Evolutionary conservation across 2,329 filamentous ascomycete species (phyloP).

Genomic region (Fusarium graminum): DNA sequence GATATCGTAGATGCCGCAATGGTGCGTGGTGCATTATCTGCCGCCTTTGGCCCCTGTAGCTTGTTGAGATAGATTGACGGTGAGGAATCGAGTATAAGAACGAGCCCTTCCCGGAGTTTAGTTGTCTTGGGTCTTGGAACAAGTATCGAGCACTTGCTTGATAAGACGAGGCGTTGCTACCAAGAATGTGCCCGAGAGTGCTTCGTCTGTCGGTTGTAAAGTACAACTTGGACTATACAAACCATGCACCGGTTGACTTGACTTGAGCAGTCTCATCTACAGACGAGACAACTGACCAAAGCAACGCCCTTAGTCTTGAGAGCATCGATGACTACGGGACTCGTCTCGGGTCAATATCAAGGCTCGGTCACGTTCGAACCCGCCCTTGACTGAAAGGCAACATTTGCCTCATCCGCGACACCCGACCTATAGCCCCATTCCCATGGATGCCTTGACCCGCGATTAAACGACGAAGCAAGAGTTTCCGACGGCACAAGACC

Average conservation of each 20-base stretch:
- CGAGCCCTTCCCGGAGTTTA: slow-evolving; percentile 15
- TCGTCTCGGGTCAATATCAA: not conserved
- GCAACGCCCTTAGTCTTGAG: not conserved
- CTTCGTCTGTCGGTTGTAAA: not conserved
- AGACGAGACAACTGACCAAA: not conserved
- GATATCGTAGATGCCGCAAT: slow-evolving; percentile 14
- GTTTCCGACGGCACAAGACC: not conserved
- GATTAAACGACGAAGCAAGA: slow-evolving; percentile 34
- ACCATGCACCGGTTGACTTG: slow-evolving; percentile 2
- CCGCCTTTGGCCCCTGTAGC: slow-evolving; percentile 13
- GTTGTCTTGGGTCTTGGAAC: not conserved
- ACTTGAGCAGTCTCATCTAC: not conserved
- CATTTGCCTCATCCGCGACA: slow-evolving; percentile 38
- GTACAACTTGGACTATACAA: not conserved
- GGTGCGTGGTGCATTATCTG: slow-evolving; percentile 31
- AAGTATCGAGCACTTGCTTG: slow-evolving; percentile 5
- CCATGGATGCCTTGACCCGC: slow-evolving; percentile 21
- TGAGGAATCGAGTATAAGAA: slow-evolving; percentile 39
- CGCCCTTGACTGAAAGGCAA: not conserved
- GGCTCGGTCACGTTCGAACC: not conserved
- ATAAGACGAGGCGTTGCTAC: not conserved
- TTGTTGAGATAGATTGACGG: slow-evolving; percentile 19
- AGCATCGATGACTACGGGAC: not conserved
- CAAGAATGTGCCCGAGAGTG: too few species aligned
- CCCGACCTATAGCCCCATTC: slow-evolving; percentile 37